phyloP scores from a whole-genome alignment of 225 moss, liverwort and hornwort species.

The Sphagnum tenellum region DNA sequence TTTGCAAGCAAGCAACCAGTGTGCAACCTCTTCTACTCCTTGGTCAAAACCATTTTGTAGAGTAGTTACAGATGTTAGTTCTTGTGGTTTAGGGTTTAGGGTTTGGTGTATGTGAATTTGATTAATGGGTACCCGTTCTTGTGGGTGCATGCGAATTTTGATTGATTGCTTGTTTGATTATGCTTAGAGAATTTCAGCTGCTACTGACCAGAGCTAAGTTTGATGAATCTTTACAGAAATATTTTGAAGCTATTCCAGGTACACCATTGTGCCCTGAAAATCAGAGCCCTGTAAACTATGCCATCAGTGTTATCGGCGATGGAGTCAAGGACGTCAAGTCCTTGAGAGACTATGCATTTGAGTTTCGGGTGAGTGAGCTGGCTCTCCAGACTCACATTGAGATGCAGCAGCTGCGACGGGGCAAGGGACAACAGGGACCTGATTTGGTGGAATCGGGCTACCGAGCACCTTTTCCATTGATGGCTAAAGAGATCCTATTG shows the following conservation, averaged over 20 bases:
- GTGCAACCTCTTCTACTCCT: no score
- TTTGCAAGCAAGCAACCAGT: no score
- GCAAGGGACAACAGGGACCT: slow-evolving; percentile 44
- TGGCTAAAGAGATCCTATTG: slow-evolving; percentile 26
- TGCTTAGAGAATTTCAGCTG: background rate
- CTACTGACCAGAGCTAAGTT: background rate
- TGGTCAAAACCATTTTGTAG: no score
- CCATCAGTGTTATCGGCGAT: slow-evolving; percentile 71
- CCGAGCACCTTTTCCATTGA: slow-evolving; percentile 36
- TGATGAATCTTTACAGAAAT: slow-evolving; percentile 33
- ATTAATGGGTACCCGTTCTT: no score
- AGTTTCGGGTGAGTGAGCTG: slow-evolving; percentile 85
- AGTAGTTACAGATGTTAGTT: no score
- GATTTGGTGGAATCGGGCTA: slow-evolving; percentile 40
- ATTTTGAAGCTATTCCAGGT: slow-evolving; percentile 85
- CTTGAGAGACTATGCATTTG: slow-evolving; percentile 76
- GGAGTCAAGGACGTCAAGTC: slow-evolving; percentile 42
- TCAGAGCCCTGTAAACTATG: slow-evolving; percentile 36
- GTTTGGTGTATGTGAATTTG: no score
- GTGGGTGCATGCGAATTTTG: no score
- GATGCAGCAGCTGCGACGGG: slow-evolving; percentile 73
- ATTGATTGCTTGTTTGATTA: no score
- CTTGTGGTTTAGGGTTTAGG: no score
- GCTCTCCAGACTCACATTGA: slow-evolving; percentile 83
- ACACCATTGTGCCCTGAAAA: slow-evolving; percentile 57